Evolutionary conservation across 345 rosid genomes (phyloP).

Genomic region (Sisymbrium altissimum): DNA sequence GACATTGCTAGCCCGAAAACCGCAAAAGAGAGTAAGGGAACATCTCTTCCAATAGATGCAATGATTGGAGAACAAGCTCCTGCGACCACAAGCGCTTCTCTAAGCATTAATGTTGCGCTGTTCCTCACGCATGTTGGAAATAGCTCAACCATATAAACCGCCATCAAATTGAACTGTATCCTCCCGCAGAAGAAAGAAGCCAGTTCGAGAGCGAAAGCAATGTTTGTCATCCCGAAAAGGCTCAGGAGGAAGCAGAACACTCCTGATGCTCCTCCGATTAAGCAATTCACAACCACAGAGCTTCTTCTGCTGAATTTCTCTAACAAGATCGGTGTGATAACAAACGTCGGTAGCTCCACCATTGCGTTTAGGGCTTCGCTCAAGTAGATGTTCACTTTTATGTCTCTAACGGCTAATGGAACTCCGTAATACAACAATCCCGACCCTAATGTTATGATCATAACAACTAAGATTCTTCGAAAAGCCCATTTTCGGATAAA

Average conservation of each 20-base stretch:
- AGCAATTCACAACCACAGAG: slow-evolving; percentile 1
- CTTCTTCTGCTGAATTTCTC: slow-evolving; percentile 5
- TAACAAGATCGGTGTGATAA: slow-evolving; percentile 1
- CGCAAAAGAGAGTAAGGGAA: not conserved
- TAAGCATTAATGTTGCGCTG: not conserved
- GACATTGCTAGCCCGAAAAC: not conserved
- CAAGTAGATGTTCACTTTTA: not conserved
- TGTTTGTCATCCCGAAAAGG: not conserved
- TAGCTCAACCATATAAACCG: not conserved
- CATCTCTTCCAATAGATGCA: not conserved
- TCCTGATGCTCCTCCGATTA: not conserved
- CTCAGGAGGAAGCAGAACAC: not conserved
- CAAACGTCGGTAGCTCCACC: slow-evolving; percentile 3
- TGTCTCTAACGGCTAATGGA: slow-evolving; percentile 6
- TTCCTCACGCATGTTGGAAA: slow-evolving; percentile 7
- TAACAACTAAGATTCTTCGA: not conserved
- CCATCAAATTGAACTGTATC: not conserved
- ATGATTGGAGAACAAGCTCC: slow-evolving; percentile 8
- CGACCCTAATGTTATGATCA: not conserved
- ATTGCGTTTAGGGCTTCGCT: not conserved
- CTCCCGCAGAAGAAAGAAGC: not conserved
- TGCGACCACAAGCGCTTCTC: not conserved
- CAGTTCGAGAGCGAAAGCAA: not conserved
- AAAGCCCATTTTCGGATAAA: slow-evolving; percentile 10
- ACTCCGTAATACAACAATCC: not conserved